A percentile compares a stretch with the other conserved stretches of the same genome.
phyloP scores from a whole-genome alignment of 202 grass and related monocot species.

The Schoenoplectus triqueter region DNA sequence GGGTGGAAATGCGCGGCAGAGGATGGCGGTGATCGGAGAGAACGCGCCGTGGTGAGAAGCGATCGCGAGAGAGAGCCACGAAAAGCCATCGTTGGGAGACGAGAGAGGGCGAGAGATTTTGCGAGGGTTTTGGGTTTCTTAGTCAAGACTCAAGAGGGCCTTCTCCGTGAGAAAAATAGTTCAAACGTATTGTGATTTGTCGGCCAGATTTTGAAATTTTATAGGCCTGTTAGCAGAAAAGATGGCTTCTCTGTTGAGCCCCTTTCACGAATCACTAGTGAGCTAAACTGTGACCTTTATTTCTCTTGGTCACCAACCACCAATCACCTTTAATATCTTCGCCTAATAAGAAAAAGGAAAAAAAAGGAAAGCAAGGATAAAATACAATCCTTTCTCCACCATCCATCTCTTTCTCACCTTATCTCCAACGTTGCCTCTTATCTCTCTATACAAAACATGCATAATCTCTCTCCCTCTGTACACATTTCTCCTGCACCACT shows the following conservation, averaged over 20 bases:
- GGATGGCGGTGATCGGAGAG: slow-evolving; percentile 24
- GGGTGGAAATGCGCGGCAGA: slow-evolving; percentile 1
- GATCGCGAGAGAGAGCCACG: slow-evolving; percentile 50
- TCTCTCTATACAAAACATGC: slow-evolving; percentile 53
- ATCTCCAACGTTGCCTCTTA: slow-evolving; percentile 43
- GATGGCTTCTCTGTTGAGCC: not conserved
- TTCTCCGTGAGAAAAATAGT: not conserved
- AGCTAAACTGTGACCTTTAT: slow-evolving; percentile 25
- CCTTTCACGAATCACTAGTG: slow-evolving; percentile 48
- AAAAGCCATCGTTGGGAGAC: slow-evolving; percentile 42
- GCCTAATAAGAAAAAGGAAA: not conserved
- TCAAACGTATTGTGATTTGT: too few relatives aligned
- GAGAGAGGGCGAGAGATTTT: not conserved
- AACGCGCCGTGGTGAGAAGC: slow-evolving; percentile 42
- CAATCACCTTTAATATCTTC: too few relatives aligned
- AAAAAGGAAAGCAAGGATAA: slow-evolving; percentile 45
- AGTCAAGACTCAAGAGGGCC: not conserved
- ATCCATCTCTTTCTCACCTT: slow-evolving; percentile 63
- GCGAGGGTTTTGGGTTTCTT: slow-evolving; percentile 40
- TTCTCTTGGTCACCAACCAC: slow-evolving; percentile 45
- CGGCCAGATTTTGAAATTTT: too few relatives aligned
- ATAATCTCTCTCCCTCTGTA: slow-evolving; percentile 19
- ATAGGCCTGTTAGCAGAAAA: too few relatives aligned
- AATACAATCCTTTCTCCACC: slow-evolving; percentile 50
- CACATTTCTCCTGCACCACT: slow-evolving; percentile 39